phyloP scores from a whole-genome alignment of 306 rosid genomes.

The Cucurbita pepo region DNA sequence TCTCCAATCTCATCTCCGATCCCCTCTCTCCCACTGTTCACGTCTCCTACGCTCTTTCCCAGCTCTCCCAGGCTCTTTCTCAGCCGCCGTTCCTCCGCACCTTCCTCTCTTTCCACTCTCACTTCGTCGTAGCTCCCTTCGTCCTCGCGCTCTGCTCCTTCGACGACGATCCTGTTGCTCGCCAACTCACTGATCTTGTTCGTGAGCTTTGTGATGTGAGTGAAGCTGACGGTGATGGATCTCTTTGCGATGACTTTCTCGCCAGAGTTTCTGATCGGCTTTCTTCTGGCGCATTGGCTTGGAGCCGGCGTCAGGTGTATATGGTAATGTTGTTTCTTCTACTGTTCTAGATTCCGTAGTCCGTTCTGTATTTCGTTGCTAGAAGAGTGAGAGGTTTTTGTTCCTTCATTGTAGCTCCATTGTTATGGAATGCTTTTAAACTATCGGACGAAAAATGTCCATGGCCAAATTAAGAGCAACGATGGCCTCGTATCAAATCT shows the following conservation, averaged over 20 bases:
- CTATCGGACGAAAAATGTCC: constrained; percentile 34
- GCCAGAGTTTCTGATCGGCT: constrained; percentile 39
- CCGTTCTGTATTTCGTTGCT: background rate
- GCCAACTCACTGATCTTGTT: constrained; percentile 38
- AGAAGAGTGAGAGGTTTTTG: background rate
- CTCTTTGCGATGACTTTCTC: constrained; percentile 30
- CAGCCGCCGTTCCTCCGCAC: constrained; percentile 43
- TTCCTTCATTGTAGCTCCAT: constrained; percentile 43
- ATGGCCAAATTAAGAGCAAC: constrained; percentile 32
- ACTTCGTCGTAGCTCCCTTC: constrained; percentile 60
- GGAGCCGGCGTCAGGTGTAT: constrained; percentile 61
- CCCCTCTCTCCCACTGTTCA: constrained; percentile 71
- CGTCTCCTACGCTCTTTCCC: constrained; percentile 82
- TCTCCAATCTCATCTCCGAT: constrained; percentile 64
- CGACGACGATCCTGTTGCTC: constrained; percentile 54
- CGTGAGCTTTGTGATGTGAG: constrained; percentile 18
- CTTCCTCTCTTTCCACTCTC: constrained; percentile 56
- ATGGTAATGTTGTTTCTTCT: constrained; percentile 21
- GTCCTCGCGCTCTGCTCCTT: constrained; percentile 44
- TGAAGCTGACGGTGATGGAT: constrained; percentile 7
- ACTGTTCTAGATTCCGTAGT: background rate
- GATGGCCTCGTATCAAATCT: constrained; percentile 46
- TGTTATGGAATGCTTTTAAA: constrained; percentile 67
- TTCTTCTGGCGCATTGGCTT: constrained; percentile 42
- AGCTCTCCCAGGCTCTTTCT: constrained; percentile 60